Conservation (phyloP, 2,329 filamentous ascomycete species). For the Cylindrodendrum hubeiense region DNA sequence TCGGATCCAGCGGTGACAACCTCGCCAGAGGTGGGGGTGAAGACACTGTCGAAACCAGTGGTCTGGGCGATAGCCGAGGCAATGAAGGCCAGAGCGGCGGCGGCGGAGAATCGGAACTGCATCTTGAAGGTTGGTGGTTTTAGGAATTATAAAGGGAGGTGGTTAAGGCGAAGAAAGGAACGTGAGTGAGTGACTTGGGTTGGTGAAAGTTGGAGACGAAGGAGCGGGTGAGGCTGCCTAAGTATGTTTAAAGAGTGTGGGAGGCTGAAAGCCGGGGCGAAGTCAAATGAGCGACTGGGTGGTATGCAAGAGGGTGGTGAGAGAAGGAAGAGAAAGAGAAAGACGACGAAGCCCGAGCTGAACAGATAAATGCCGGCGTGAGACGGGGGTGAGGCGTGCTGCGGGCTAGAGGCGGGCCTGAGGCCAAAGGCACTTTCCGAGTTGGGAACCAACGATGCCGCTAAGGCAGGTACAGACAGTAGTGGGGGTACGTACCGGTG, state of each 20-base stretch:
- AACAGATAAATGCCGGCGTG: conserved; percentile 43
- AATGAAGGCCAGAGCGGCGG: conserved; percentile 65
- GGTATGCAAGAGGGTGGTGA: conserved; percentile 41
- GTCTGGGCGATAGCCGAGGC: conserved; percentile 66
- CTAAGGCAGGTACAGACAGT: conserved; percentile 31
- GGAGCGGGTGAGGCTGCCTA: conserved; percentile 34
- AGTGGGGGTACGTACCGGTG: conserved; percentile 14
- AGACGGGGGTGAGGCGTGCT: conserved; percentile 25
- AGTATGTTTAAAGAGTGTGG: conserved; percentile 47
- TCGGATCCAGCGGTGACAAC: conserved; percentile 61
- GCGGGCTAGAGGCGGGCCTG: conserved; percentile 8
- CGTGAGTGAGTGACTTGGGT: conserved; percentile 33
- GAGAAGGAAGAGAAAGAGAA: conserved; percentile 32
- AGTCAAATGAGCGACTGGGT: conserved; percentile 49
- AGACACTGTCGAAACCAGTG: conserved; percentile 67
- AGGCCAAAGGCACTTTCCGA: conserved; percentile 26
- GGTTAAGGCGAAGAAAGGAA: conserved; percentile 11
- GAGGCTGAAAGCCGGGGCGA: conserved; percentile 40
- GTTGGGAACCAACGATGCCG: conserved; percentile 14
- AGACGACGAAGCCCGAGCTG: conserved; percentile 30
- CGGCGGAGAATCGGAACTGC: conserved; percentile 63
- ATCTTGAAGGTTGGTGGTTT: conserved; percentile 58
- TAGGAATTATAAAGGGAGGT: conserved; percentile 39
- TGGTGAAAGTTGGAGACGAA: conserved; percentile 28
- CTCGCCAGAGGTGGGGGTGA: conserved; percentile 58